Base-by-base conservation (phyloP, 768 basidiomycete genomes). In the Lyophyllum atratum region DNA sequence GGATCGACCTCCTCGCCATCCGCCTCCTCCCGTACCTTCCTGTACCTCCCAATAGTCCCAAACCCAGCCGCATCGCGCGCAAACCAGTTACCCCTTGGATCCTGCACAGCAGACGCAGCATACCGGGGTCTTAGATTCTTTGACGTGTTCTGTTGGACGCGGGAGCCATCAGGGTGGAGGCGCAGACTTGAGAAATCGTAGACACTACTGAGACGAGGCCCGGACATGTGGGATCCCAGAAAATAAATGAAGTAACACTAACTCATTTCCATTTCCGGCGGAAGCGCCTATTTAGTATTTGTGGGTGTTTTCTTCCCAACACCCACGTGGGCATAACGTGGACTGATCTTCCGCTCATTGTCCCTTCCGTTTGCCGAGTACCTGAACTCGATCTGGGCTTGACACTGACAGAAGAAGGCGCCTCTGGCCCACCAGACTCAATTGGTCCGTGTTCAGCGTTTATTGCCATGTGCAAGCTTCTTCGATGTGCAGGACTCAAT, bases 111-210 rank as follows among this genome's bases (percentile, higher is more conserved):
- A 43, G 67, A 66, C 29, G 62, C 70, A 17, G 75, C 72, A 28
- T 69, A 73, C 54, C 75, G 71, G 6, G 62, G 65, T 24, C 67
- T 64, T 1, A 67, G 56, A 40, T 79, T 82, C 4, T 50, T 59
- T 3, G 75, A 66, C n/a, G 70, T 69, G n/a, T 22, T 49, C 55
- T 76, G 81, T 43, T 78, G 73, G 4, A 89, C 84, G 39, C 87
- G 84, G 22, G 77, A 77, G 5, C 87, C 88, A 63, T 88, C 82
- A 21, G 82, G 80, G 56, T 84, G 87, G 3, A 91, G 67, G 31
- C 85, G 81, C n/a, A 90, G 81, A 42, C 80, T 77, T 0, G 87
- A 76, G 33, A 83, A 77, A 66, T 90, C 89, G 67, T 84, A 86
- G 19, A 88, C 80, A 0, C 87, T 88, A 58, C 72, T 85, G 51